Percentiles rank a stretch among this genome's conserved stretches.
Evolutionary conservation across 345 rosid genomes (phyloP).

Genomic region (Eucalyptus pauciflora): DNA sequence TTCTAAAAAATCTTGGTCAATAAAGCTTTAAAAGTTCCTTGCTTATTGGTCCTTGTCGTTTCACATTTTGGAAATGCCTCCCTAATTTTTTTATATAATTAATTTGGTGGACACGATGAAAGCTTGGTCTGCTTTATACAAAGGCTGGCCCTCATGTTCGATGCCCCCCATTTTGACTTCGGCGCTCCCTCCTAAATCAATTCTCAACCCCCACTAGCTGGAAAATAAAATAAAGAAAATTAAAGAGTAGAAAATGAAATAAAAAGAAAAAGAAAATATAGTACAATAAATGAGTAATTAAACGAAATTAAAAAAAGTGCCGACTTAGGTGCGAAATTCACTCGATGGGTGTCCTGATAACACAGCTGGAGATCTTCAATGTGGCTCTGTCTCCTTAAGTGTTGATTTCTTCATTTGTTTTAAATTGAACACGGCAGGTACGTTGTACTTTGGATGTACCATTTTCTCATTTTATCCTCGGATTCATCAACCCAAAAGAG

Average conservation of each 20-base stretch:
- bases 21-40: not conserved
- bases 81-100: not conserved
- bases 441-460: not conserved
- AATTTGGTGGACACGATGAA: not conserved
- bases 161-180: not conserved
- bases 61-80: not conserved
- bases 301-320: not conserved
- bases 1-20: not conserved
- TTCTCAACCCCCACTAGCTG: not conserved
- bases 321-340: not conserved
- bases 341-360: not conserved
- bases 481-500: not conserved
- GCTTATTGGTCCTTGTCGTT: not conserved
- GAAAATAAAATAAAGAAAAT: not conserved
- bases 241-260: not conserved
- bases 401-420: not conserved
- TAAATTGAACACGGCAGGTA: not conserved
- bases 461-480: not conserved
- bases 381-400: not conserved
- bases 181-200: not conserved
- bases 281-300: not conserved
- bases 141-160: not conserved
- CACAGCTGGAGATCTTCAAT: not conserved
- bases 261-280: not conserved
- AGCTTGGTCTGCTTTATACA: not conserved